phyloP scores from a whole-genome alignment of 768 basidiomycete species.

The Leccinellum rugosiceps region DNA sequence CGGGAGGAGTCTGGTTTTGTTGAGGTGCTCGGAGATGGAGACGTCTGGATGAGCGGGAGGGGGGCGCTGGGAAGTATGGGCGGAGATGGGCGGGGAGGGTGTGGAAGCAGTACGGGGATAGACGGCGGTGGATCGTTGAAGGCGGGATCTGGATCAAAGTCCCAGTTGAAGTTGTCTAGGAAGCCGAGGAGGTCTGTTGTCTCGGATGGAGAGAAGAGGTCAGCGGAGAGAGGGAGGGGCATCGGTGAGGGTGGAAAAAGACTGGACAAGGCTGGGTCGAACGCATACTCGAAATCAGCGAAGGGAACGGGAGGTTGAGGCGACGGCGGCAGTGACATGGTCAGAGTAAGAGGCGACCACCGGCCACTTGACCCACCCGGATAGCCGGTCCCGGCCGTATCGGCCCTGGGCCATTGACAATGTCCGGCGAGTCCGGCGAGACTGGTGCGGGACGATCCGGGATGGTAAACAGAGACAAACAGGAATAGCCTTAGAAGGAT shows the following conservation, averaged over 20 bases:
- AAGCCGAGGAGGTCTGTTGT: slow-evolving; percentile 78
- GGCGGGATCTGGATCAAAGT: slow-evolving; percentile 44
- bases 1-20: slow-evolving; percentile 4
- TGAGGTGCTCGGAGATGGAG: slow-evolving; percentile 5
- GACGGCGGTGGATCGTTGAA: slow-evolving; percentile 11
- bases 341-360: slow-evolving; percentile 3
- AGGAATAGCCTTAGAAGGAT: slow-evolving; percentile 22
- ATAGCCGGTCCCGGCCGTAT: slow-evolving; percentile 17
- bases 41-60: slow-evolving; percentile 1
- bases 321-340: slow-evolving; percentile 28
- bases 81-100: background rate
- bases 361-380: slow-evolving; percentile 16
- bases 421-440: slow-evolving; percentile 5
- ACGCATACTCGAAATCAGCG: slow-evolving; percentile 70
- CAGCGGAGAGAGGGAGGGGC: slow-evolving; percentile 66
- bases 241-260: slow-evolving; percentile 59
- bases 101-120: background rate
- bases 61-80: background rate
- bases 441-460: slow-evolving; percentile 18
- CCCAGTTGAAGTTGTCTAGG: slow-evolving; percentile 78
- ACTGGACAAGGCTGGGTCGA: slow-evolving; percentile 55
- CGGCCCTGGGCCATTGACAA: slow-evolving; percentile 2
- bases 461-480: slow-evolving; percentile 27
- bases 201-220: slow-evolving; percentile 76
- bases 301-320: slow-evolving; percentile 55